Conservation (phyloP, 2,329 filamentous ascomycete genomes). For the Colletotrichum coccodes region DNA sequence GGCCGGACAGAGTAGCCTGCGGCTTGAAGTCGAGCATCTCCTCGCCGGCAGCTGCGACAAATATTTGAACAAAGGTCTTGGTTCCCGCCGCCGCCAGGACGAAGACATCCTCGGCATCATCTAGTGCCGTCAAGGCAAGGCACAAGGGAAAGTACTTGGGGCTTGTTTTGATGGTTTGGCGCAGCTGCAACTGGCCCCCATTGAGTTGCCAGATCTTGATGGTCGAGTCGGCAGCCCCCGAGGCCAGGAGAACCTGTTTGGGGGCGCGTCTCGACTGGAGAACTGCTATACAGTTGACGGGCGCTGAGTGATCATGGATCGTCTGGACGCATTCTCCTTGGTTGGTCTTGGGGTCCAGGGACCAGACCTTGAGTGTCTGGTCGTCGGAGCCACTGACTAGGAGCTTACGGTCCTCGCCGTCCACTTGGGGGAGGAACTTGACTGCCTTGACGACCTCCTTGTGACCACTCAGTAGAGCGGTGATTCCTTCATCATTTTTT, state of each 20-base stretch:
- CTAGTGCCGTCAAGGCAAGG: constrained; percentile 73
- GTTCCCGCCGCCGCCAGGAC: constrained; percentile 90
- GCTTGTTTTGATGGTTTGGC: constrained; percentile 77
- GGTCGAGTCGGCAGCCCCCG: constrained; percentile 83
- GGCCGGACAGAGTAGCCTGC: constrained; percentile 83
- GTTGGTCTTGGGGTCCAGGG: constrained; percentile 39
- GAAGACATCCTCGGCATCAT: constrained; percentile 60
- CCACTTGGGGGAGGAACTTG: constrained; percentile 72
- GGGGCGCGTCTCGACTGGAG: constrained; percentile 42
- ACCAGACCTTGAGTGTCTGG: constrained; percentile 81
- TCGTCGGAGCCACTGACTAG: constrained; percentile 87
- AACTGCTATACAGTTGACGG: constrained; percentile 76
- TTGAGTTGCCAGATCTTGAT: constrained; percentile 76
- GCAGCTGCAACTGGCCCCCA: constrained; percentile 57
- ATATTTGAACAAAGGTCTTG: constrained; percentile 83
- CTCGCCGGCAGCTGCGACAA: constrained; percentile 60
- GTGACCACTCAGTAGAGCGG: constrained; percentile 78
- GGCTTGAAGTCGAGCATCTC: constrained; percentile 67
- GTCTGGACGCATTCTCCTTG: constrained; percentile 60
- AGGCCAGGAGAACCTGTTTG: constrained; percentile 68
- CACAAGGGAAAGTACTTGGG: constrained; percentile 87
- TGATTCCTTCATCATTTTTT: constrained; percentile 64
- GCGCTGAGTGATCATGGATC: constrained; percentile 74
- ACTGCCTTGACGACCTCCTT: constrained; percentile 84
- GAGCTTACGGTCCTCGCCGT: constrained; percentile 58